Conservation (phyloP, 768 basidiomycete species). For the Leccinum imitatum region DNA sequence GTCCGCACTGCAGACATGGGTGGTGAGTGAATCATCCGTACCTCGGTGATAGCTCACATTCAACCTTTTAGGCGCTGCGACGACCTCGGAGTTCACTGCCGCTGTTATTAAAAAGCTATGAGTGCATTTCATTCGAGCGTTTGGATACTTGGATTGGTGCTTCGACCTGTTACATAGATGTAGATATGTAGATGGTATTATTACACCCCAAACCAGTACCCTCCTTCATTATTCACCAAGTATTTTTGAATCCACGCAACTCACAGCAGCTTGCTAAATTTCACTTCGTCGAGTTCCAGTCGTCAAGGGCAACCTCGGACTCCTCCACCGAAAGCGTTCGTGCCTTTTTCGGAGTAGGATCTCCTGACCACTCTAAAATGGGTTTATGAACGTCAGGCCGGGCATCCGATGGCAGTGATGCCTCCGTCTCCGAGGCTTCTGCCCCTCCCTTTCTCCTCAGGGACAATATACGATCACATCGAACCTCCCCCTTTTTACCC, state of each 20-base stretch:
- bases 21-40: slow-evolving; percentile 50
- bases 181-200: slow-evolving; percentile 18
- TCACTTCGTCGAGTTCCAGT: slow-evolving; percentile 44
- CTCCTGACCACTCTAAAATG: slow-evolving; percentile 9
- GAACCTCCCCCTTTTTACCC: slow-evolving; percentile 79
- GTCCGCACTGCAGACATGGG: slow-evolving; percentile 95
- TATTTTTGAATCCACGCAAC: background rate
- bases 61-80: slow-evolving; percentile 63
- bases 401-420: slow-evolving; percentile 1
- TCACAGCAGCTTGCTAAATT: slow-evolving; percentile 28
- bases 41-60: slow-evolving; percentile 2
- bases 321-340: slow-evolving; percentile 44
- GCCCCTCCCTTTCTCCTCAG: slow-evolving; percentile 41
- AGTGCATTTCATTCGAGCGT: slow-evolving; percentile 5
- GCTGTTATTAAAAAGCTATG: slow-evolving; percentile 84
- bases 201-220: slow-evolving; percentile 13
- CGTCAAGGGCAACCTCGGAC: slow-evolving; percentile 51
- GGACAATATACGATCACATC: slow-evolving; percentile 65
- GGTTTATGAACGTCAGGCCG: slow-evolving; percentile 7
- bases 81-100: slow-evolving; percentile 93
- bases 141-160: background rate
- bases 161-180: slow-evolving; percentile 26
- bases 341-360: slow-evolving; percentile 41
- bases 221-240: slow-evolving; percentile 13
- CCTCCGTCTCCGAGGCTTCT: slow-evolving; percentile 14